Base-by-base conservation (phyloP, 2,329 filamentous ascomycete genomes). In the Aspergillus tanneri region DNA sequence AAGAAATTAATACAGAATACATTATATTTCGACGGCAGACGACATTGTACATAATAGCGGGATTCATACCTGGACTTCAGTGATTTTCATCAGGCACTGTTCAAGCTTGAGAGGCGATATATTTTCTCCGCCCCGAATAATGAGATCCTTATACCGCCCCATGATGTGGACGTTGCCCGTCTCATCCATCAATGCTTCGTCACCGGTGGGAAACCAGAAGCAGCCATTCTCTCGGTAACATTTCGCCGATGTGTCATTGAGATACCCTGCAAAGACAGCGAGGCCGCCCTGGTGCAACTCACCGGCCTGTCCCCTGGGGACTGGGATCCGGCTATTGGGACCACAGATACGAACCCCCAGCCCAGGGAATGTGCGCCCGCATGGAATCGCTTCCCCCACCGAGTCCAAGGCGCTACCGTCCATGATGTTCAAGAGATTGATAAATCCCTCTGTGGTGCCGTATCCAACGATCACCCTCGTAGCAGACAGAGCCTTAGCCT, bases 91-190 rank as follows among this genome's bases (percentile, higher is more conserved):
- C 9, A 48, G 25, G 37, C 46, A 43, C 11, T 42, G 21, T 32
- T 48, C 46, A 7, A 48, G 43, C 9, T 35, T 43, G 1, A 37
- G n/a, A 16, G 46, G 46, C 22, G 46, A 43, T 18, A 48, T 48
- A 34, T 48, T 48, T 32, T 48, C 46, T 6, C 46, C 46, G 21
- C 46, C 46, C 11, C 46, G 46, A 12, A 48, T 48, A 21, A 48
- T 48, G 11, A 48, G 22, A n/a, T 48, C 46, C 11, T 48, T 37
- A 14, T 38, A 43, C 21, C 46, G 43, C 19, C 46, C 46, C 5
- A 48, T 16, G 16, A 48, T 19, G 21, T 43, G 38, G 10, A 48
- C 22, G n/a, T 38, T 18, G 12, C 46, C 39, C 1, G 43, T 30
- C 14, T 28, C 6, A 6, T 48, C 39, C 22, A 48, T 37, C 18